Evolutionary conservation across 257 asterid species (phyloP).

Genomic region (Capsicum chinense): DNA sequence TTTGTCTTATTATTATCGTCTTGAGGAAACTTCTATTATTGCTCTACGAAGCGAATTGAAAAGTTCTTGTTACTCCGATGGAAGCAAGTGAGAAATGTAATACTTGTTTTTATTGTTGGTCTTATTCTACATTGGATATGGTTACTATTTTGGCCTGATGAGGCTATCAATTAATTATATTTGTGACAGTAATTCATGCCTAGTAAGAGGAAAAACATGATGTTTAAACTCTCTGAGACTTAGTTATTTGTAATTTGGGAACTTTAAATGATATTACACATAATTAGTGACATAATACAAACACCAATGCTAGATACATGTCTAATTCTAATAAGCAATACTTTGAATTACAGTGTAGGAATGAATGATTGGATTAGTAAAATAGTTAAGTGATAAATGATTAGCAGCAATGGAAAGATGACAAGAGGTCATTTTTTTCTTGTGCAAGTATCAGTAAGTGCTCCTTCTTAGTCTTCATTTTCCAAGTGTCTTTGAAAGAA

Average conservation of each 20-base stretch:
- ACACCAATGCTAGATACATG: background rate
- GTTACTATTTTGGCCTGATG: background rate
- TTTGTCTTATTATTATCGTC: background rate
- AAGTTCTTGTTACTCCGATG: background rate
- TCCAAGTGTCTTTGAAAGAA: background rate
- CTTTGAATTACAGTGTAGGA: background rate
- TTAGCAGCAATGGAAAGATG: background rate
- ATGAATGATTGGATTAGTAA: background rate
- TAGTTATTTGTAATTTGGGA: background rate
- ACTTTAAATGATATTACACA: background rate
- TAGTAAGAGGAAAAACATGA: background rate
- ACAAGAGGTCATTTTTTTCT: background rate
- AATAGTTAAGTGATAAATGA: slow-evolving; percentile 9
- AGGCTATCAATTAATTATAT: background rate
- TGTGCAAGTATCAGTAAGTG: slow-evolving; percentile 1
- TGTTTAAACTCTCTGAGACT: background rate
- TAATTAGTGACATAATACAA: slow-evolving; percentile 14
- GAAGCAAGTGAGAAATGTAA: slow-evolving; percentile 26
- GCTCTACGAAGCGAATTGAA: background rate
- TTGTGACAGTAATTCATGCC: background rate
- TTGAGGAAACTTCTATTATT: background rate
- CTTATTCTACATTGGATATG: background rate
- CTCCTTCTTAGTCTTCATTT: slow-evolving; percentile 25
- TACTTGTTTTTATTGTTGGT: background rate
- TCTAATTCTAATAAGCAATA: slow-evolving; percentile 15